These are phyloP conservation scores for Nigrospora oryzae DNA, from an alignment of 2,329 filamentous ascomycete genomes.

Conservation along the genomic window DNA sequence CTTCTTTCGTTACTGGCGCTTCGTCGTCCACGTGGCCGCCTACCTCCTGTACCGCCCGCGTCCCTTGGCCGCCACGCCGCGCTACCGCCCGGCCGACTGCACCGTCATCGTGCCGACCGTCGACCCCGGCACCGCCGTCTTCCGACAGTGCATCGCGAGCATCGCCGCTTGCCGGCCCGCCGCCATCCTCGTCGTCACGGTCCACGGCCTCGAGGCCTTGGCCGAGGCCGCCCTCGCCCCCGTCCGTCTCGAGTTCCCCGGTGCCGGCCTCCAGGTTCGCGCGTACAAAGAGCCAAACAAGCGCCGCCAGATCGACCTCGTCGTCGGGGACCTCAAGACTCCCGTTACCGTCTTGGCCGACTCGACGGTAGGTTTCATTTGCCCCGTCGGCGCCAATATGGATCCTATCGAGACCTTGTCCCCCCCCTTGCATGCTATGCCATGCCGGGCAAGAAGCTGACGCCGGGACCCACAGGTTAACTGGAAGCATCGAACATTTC, in stretches of 20 bases:
- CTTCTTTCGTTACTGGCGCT: conserved; percentile 34
- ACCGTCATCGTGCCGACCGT: conserved; percentile 45
- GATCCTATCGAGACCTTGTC: no score
- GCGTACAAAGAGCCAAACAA: conserved; percentile 31
- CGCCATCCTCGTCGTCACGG: conserved; percentile 34
- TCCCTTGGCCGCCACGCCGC: conserved; percentile 14
- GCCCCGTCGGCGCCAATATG: no score
- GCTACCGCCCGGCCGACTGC: conserved; percentile 19
- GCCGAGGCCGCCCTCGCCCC: conserved; percentile 7
- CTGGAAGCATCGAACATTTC: conserved; percentile 17
- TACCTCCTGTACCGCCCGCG: conserved; percentile 31
- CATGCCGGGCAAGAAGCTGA: no score
- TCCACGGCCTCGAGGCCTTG: conserved; percentile 13
- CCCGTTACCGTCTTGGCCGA: conserved; percentile 37
- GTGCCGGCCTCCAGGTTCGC: conserved; percentile 20
- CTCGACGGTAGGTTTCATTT: conserved; percentile 36
- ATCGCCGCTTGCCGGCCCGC: conserved; percentile 29
- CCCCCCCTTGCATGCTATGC: neutral
- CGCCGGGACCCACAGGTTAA: neutral
- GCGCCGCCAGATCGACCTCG: conserved; percentile 35
- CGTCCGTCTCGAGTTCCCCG: conserved; percentile 5
- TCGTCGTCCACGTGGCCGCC: conserved; percentile 31
- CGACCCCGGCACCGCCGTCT: conserved; percentile 29
- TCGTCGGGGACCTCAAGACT: conserved; percentile 23
- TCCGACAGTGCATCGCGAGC: conserved; percentile 30